These are phyloP conservation scores for Tylopilus sp. DNA, from an alignment of 768 basidiomycete species.

Conservation along the genomic window DNA sequence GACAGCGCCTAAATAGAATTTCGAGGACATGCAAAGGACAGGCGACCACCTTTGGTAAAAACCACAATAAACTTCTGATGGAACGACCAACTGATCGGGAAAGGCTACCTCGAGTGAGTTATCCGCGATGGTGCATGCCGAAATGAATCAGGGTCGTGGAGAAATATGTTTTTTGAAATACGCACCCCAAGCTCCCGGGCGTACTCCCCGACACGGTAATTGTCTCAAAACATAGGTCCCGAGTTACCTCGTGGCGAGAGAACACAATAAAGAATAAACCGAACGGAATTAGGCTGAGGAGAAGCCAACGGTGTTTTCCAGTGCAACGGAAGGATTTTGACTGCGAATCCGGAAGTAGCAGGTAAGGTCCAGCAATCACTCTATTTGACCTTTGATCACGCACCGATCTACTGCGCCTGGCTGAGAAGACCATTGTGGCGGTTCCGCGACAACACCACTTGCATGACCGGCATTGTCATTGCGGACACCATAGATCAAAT, in stretches of 20 bases:
- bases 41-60: conserved; percentile 4
- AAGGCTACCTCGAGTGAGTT: conserved; percentile 13
- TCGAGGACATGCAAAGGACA: neutral
- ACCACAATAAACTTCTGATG: neutral
- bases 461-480: conserved; percentile 22
- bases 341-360: conserved; percentile 29
- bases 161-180: conserved; percentile 5
- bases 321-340: conserved; percentile 16
- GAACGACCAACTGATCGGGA: conserved; percentile 14
- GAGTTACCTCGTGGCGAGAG: conserved; percentile 3
- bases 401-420: conserved; percentile 26
- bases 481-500: conserved; percentile 24
- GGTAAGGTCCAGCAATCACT: conserved; percentile 21
- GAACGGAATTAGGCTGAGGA: conserved; percentile 5
- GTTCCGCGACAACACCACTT: conserved; percentile 21
- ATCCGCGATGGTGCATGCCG: conserved; percentile 21
- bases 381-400: conserved; percentile 23
- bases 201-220: conserved; percentile 2
- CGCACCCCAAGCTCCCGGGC: neutral
- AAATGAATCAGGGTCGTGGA: conserved; percentile 30
- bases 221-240: neutral
- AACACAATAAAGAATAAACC: neutral
- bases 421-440: conserved; percentile 26
- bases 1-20: neutral
- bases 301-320: conserved; percentile 25